phyloP scores from a whole-genome alignment of 371 early-diverging fungal genomes.

The Circinella minor region DNA sequence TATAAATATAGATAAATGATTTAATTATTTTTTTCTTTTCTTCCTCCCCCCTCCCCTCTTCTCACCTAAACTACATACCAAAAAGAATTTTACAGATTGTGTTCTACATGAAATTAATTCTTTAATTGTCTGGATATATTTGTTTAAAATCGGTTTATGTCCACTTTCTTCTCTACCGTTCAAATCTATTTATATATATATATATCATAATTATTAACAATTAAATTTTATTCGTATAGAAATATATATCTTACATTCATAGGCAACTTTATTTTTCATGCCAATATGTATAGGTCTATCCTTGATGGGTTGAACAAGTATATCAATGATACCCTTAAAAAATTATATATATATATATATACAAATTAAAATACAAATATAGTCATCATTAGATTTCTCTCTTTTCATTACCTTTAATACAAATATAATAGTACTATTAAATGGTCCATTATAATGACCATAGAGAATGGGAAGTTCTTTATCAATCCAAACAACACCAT shows the following conservation, averaged over 20 bases:
- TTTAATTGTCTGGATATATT: background rate
- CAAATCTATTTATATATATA: background rate
- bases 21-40: background rate
- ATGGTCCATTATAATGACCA: background rate
- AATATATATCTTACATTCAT: background rate
- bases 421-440: background rate
- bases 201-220: background rate
- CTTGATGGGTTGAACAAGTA: background rate
- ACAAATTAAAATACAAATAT: background rate
- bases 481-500: background rate
- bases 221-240: background rate
- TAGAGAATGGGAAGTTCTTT: background rate
- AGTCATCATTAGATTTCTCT: background rate
- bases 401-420: background rate
- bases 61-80: background rate
- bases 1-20: no score
- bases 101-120: background rate
- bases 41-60: background rate
- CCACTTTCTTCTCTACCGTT: background rate
- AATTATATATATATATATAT: background rate
- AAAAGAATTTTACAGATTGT: background rate
- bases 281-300: background rate
- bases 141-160: background rate
- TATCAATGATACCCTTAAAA: background rate
- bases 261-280: background rate